phyloP scores from a whole-genome alignment of 2,329 filamentous ascomycete genomes.

The Coniella vitis region DNA sequence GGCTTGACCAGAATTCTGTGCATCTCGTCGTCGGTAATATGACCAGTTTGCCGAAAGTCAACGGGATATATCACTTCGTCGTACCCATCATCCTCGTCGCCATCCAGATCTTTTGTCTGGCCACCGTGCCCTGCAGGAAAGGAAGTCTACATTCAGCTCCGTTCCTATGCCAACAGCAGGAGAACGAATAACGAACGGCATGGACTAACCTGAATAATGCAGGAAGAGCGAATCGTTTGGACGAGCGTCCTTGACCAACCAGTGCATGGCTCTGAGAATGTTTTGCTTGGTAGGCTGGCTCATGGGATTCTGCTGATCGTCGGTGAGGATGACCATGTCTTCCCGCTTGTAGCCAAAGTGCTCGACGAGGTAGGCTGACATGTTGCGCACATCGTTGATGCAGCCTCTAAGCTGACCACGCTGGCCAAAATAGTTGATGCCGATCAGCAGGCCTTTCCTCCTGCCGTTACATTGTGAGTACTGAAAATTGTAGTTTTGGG shows the following conservation, averaged over 20 bases:
- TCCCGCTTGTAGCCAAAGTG: conserved; percentile 89
- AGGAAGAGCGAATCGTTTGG: conserved; percentile 96
- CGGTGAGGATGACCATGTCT: conserved; percentile 94
- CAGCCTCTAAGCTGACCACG: conserved; percentile 85
- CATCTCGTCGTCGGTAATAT: conserved; percentile 81
- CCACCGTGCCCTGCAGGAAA: conserved; percentile 60
- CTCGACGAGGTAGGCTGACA: conserved; percentile 84
- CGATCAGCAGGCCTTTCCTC: conserved; percentile 83
- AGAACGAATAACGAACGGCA: no score
- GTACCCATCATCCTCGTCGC: conserved; percentile 74
- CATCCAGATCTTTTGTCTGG: conserved; percentile 73
- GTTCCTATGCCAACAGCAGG: no score
- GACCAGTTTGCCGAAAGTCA: conserved; percentile 70
- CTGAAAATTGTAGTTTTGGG: conserved; percentile 73
- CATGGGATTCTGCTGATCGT: conserved; percentile 96
- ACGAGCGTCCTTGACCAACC: conserved; percentile 87
- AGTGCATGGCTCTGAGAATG: conserved; percentile 93
- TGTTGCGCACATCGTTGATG: conserved; percentile 97
- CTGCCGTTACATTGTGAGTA: conserved; percentile 88
- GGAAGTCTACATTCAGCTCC: background rate
- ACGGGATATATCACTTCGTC: conserved; percentile 82
- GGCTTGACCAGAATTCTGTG: conserved; percentile 64
- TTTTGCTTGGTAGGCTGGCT: conserved; percentile 95
- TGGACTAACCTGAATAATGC: conserved; percentile 76
- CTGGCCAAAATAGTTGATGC: conserved; percentile 95